Evolutionary conservation across 768 basidiomycete species (phyloP).

Genomic region (Phlebiopsis flavidoalba): DNA sequence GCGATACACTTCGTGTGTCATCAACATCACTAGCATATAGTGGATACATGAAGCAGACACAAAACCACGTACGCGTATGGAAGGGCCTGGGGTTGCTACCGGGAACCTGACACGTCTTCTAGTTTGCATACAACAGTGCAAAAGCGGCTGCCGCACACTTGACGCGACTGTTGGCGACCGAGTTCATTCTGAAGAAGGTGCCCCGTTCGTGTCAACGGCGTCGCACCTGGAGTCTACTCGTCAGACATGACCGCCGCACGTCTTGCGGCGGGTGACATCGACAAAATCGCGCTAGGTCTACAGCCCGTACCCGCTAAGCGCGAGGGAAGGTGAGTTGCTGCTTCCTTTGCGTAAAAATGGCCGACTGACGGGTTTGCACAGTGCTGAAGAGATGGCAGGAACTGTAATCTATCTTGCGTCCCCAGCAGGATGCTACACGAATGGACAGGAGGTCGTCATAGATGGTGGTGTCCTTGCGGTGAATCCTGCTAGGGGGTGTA

Average conservation of each 20-base stretch:
- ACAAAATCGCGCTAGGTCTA: conserved; percentile 57
- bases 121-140: conserved; percentile 81
- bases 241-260: conserved; percentile 67
- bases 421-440: conserved; percentile 65
- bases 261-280: conserved; percentile 35
- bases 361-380: conserved; percentile 19
- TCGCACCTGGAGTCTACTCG: conserved; percentile 72
- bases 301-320: conserved; percentile 56
- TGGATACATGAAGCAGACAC: conserved; percentile 63
- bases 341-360: not conserved
- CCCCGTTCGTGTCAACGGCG: conserved; percentile 65
- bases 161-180: conserved; percentile 73
- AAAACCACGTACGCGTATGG: conserved; percentile 60
- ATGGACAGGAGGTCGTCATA: conserved; percentile 73
- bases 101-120: not conserved
- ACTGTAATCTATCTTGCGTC: conserved; percentile 75
- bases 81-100: not conserved
- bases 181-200: conserved; percentile 63
- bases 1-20: conserved; percentile 57
- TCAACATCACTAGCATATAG: conserved; percentile 80
- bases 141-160: conserved; percentile 76
- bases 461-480: conserved; percentile 74
- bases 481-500: conserved; percentile 47
- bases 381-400: conserved; percentile 71
- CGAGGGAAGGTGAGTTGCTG: conserved; percentile 47